phyloP scores from a whole-genome alignment of 164 flowering plant species.

The Chloranthus sessilifolius region DNA sequence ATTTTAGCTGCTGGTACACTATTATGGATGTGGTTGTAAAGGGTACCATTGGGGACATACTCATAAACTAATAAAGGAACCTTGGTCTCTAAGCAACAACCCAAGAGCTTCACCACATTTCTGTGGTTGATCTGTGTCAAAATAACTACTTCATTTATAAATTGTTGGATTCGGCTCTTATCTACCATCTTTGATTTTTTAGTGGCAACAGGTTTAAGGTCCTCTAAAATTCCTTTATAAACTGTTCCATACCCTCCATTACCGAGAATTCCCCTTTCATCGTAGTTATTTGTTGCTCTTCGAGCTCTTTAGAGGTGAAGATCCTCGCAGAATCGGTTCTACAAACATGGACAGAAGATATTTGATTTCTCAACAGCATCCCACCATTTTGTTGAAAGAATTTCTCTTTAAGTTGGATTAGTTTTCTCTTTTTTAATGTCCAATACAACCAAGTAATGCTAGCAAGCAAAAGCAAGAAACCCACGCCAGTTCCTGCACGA shows the following conservation, averaged over 20 bases:
- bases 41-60: conserved; percentile 11
- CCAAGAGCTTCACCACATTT: conserved; percentile 16
- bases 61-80: conserved; percentile 15
- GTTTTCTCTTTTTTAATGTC: too few relatives aligned
- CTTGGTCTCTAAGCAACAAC: conserved; percentile 17
- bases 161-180: conserved; percentile 12
- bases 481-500: too few relatives aligned
- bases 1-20: neutral
- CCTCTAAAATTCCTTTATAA: conserved; percentile 14
- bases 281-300: conserved; percentile 13
- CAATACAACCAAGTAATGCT: too few relatives aligned
- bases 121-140: conserved; percentile 16
- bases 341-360: too few relatives aligned
- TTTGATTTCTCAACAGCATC: too few relatives aligned
- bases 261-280: conserved; percentile 2
- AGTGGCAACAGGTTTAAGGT: conserved; percentile 11
- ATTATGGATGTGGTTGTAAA: conserved; percentile 7
- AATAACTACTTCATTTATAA: conserved; percentile 21
- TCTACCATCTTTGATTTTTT: conserved; percentile 14
- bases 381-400: too few relatives aligned
- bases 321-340: conserved; percentile 5
- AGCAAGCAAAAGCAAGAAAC: too few relatives aligned
- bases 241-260: conserved; percentile 15
- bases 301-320: conserved; percentile 12
- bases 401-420: too few relatives aligned